Base-by-base conservation (phyloP, 1,284 basidiomycete species). In the Volvariella surrecta region DNA sequence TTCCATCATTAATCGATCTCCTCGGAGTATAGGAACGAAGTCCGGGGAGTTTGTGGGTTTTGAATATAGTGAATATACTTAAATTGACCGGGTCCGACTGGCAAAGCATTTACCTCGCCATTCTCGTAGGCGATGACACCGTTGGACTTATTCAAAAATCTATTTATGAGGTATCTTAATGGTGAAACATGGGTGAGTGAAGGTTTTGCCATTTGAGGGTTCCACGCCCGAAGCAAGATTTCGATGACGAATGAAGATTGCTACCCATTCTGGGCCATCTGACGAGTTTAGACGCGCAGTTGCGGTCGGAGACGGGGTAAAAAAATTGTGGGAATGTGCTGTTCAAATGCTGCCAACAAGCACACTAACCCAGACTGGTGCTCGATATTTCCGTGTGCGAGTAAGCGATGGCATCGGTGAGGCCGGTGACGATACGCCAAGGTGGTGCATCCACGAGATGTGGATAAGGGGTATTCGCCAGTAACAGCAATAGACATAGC, bases 381-480 rank as follows among this genome's bases (percentile, higher is more conserved):
- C 57, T 42, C 60, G 64, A 37, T 63, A 60, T 45, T 68, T 72
- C 51, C 62, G 61, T 45, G 58, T 56, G 15, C 54, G 56, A 31
- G 57, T 66, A 17, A 43, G 50, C 21, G 52, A 56, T 35, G 57
- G 64, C 40, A 50, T 58, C 40, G 43, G 53, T 22, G 52, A 56
- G 32, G 52, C 58, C 40, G 43, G 53, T 22, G 52, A 56, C 31
- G 52, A 52, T n/a, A n/a, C 34, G 34, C 34, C 24, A 11, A 6
- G 24, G 24, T 77, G 74, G 73, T 54, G 52, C 43, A 50, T 78
- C 39, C 57, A 67, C 46, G 76, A 73, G 50, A 53, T 74, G 10
- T 76, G 68, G 24, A 6, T 70, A 43, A 60, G 64, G 45, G 61
- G 55, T 39, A 44, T 37, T 21, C 16, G 17, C 19, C 11, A 45